A percentile compares a stretch with the other conserved stretches of the same genome.
Conservation (phyloP, 352 stramenopile genomes). For the Pythium utonaiense region DNA sequence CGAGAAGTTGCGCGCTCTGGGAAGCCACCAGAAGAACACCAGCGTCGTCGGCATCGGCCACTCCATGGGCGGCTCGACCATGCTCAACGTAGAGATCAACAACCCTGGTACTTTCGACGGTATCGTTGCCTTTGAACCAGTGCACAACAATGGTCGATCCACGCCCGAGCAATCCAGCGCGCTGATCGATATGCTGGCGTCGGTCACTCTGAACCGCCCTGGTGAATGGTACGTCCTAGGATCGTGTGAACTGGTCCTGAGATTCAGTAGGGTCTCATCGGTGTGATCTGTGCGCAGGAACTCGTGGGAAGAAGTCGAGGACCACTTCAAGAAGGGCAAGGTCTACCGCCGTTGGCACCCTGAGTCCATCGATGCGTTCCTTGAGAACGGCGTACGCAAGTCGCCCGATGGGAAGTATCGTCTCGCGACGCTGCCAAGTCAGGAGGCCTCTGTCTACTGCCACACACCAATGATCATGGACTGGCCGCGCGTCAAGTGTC, state of each 20-base stretch:
- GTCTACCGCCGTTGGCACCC: conserved; percentile 16
- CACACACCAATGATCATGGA: conserved; percentile 11
- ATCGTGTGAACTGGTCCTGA: too few species aligned
- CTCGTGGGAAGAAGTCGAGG: conserved; percentile 18
- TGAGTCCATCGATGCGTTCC: conserved; percentile 15
- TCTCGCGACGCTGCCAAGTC: conserved; percentile 14
- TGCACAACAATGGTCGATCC: conserved; percentile 7
- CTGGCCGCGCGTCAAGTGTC: conserved; percentile 5
- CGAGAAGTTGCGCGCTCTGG: conserved; percentile 7
- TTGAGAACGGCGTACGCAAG: conserved; percentile 11
- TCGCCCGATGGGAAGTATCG: conserved; percentile 9
- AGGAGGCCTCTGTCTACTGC: conserved; percentile 21
- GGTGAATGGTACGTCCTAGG: conserved; percentile 17
- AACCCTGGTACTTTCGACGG: conserved; percentile 37
- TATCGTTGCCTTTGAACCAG: conserved; percentile 41
- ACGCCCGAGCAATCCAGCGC: conserved; percentile 1
- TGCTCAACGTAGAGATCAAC: conserved; percentile 38
- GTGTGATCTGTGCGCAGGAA: too few species aligned
- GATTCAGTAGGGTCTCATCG: too few species aligned
- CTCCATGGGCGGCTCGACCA: conserved; percentile 23
- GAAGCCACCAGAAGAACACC: conserved; percentile 9
- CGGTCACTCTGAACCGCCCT: conserved; percentile 5
- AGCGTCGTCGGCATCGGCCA: conserved; percentile 22
- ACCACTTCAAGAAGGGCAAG: conserved; percentile 20
- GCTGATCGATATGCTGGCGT: conserved; percentile 14